Conservation (phyloP, 257 asterid species). For the Solanum chiquidenum region DNA sequence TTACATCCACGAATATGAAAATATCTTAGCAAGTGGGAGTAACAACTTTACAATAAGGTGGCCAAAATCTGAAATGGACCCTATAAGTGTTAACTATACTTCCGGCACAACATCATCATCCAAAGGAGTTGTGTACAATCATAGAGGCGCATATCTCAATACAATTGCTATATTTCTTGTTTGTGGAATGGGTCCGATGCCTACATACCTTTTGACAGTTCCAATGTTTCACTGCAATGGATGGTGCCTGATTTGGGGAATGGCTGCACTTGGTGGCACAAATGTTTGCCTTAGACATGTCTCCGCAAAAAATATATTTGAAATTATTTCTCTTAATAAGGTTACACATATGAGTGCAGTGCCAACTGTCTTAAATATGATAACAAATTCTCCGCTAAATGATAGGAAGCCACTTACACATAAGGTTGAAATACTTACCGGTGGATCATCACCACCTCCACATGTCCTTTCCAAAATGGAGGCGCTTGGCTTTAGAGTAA, state of each 20-base stretch:
- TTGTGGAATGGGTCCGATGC: constrained; percentile 1
- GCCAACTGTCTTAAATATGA: constrained; percentile 25
- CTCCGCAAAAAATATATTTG: constrained; percentile 6
- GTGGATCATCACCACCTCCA: constrained; percentile 30
- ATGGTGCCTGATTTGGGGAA: constrained; percentile 22
- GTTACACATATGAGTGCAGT: constrained; percentile 27
- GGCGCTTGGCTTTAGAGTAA: constrained; percentile 17
- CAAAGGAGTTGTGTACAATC: constrained; percentile 9
- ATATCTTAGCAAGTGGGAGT: constrained; percentile 10
- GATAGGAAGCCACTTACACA: constrained; percentile 13
- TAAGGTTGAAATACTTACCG: constrained; percentile 17
- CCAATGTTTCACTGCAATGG: constrained; percentile 35
- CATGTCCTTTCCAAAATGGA: constrained; percentile 17
- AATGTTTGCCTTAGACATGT: constrained; percentile 22
- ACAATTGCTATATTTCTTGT: neutral
- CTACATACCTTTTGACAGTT: constrained; percentile 12
- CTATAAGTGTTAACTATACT: constrained; percentile 17
- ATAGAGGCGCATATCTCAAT: neutral
- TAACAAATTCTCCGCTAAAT: constrained; percentile 1
- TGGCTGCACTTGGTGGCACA: constrained; percentile 26
- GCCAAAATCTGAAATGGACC: constrained; percentile 22
- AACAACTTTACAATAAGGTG: constrained; percentile 1
- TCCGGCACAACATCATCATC: constrained; percentile 19
- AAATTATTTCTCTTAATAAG: neutral
- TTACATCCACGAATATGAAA: constrained; percentile 5